Conservation (phyloP, 805 yeast genomes). For the Tetrapisispora phaffii region DNA sequence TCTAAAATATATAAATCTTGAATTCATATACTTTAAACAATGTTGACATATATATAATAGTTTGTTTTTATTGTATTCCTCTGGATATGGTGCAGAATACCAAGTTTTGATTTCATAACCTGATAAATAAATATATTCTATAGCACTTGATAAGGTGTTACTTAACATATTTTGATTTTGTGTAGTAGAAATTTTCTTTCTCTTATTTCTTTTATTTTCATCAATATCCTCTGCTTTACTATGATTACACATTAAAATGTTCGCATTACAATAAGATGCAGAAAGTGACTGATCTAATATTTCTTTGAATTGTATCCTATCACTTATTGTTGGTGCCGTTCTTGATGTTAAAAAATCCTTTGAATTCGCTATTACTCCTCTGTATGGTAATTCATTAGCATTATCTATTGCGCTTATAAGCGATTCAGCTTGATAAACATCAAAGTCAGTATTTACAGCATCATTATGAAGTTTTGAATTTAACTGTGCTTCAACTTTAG, state of each 20-base stretch:
- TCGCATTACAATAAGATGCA: constrained; percentile 31
- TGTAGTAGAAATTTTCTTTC: constrained; percentile 8
- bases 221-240: constrained; percentile 3
- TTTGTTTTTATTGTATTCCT: constrained; percentile 56
- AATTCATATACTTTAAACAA: constrained; percentile 71
- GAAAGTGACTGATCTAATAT: constrained; percentile 33
- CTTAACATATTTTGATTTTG: constrained; percentile 1
- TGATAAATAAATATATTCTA: constrained; percentile 60
- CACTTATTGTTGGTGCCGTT: constrained; percentile 50
- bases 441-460: constrained; percentile 17
- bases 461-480: constrained; percentile 1
- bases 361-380: constrained; percentile 54
- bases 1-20: constrained; percentile 55
- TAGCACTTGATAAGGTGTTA: constrained; percentile 10
- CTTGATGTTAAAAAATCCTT: constrained; percentile 44
- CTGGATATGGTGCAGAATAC: constrained; percentile 91
- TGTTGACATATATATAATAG: constrained; percentile 71
- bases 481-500: not conserved
- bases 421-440: constrained; percentile 34
- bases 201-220: constrained; percentile 17
- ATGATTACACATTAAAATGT: constrained; percentile 25
- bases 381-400: constrained; percentile 40
- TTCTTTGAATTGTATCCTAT: constrained; percentile 40
- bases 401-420: constrained; percentile 14
- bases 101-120: constrained; percentile 74